Evolutionary conservation across 306 rosid species (phyloP).

Genomic region (Bauhinia variegata): DNA sequence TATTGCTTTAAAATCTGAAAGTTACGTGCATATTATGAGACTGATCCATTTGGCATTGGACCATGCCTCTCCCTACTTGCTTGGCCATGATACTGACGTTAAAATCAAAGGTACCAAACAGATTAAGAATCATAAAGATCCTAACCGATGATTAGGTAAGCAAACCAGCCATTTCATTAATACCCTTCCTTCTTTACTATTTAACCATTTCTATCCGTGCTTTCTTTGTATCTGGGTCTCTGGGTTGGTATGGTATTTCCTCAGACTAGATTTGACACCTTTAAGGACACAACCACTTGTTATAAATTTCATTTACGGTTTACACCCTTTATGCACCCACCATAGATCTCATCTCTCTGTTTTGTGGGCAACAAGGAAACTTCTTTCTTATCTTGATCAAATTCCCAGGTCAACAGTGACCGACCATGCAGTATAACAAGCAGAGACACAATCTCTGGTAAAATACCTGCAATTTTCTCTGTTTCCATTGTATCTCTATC

Average conservation of each 20-base stretch:
- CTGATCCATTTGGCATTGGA: constrained; percentile 25
- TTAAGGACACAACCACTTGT: constrained; percentile 20
- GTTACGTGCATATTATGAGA: constrained; percentile 7
- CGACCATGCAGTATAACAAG: background rate
- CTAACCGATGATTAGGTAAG: constrained; percentile 44
- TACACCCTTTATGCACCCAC: background rate
- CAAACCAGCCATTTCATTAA: constrained; percentile 15
- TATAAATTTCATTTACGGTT: constrained; percentile 28
- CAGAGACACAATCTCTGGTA: background rate
- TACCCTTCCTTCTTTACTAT: background rate
- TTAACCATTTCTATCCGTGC: background rate
- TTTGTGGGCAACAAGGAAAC: background rate
- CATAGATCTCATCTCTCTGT: constrained; percentile 18
- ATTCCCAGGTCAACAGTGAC: background rate
- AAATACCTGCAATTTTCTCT: background rate
- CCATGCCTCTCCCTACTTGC: constrained; percentile 13
- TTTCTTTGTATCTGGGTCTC: background rate
- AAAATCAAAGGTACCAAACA: constrained; percentile 30
- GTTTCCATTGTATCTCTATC: constrained; percentile 8
- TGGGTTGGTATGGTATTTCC: background rate
- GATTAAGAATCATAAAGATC: background rate
- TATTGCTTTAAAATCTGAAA: constrained; percentile 24
- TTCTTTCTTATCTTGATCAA: background rate
- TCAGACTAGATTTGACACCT: constrained; percentile 15
- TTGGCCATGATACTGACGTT: constrained; percentile 31